Base-by-base conservation (phyloP, 208 protist species). In the Crithidia brevicula region DNA sequence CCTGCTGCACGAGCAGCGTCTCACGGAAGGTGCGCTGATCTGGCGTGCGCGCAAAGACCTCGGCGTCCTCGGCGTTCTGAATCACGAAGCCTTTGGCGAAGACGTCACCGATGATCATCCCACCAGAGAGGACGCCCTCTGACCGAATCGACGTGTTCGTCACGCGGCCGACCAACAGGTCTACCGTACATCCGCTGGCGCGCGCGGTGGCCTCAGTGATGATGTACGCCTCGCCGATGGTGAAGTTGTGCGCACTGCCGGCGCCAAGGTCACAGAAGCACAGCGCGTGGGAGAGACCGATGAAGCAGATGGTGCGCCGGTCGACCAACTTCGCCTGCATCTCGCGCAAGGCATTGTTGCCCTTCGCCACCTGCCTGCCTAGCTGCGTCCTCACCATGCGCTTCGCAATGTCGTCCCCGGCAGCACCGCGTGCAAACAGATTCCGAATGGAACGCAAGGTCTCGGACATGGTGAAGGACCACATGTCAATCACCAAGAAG, bases 71-170 rank as follows among this genome's bases (percentile, higher is more conserved):
- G 3, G 58, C 47, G 63, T 93, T 94, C 30, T 78, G 70, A 13
- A 94, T 85, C 3, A 86, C 23, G 46, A 94, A 96, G 30, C 46
- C 71, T 40, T 91, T 80, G 11, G 85, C 22, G 46, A 76, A 45
- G 22, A 85, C 51, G 31, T 59, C 76, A 6, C 81, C 74, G 13
- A 96, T 67, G n/a, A 69, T 66, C n/a, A 80, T 79, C 20, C 79
- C 63, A 18, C 91, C 91, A 4, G 86, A 83, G 47, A 96, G 79
- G 31, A 91, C 85, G 16, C 91, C 91, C 23, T 96, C 91, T 27
- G 85, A 92, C 31, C 81, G 84, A 16, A 93, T 74, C 22, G 72
- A 66, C 20, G 87, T 53, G 36, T 81, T 78, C 7, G 52, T 64
- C 36, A 88, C 61, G 40, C 63, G 71, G 16, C 56, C 62, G 16